phyloP scores from a whole-genome alignment of 148 eudicot species.

The Rhododendron griersonianum region DNA sequence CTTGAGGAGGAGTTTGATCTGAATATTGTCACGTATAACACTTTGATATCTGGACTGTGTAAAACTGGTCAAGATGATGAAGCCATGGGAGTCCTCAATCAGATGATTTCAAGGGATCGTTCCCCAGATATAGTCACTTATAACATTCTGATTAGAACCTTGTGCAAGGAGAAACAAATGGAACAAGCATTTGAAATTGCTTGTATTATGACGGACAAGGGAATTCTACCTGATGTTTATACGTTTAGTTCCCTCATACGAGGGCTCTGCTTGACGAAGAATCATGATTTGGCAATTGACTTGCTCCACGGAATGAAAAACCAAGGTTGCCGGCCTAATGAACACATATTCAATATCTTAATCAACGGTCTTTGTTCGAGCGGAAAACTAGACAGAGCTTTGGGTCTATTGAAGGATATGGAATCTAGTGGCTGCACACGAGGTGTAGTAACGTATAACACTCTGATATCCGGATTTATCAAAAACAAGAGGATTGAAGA shows the following conservation, averaged over 20 bases:
- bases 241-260: constrained; percentile 89
- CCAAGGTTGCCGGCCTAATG: constrained; percentile 81
- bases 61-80: constrained; percentile 65
- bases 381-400: constrained; percentile 60
- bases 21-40: constrained; percentile 61
- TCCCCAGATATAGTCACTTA: constrained; percentile 73
- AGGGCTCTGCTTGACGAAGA: constrained; percentile 70
- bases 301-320: constrained; percentile 67
- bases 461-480: neutral
- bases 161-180: constrained; percentile 81
- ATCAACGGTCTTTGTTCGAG: constrained; percentile 68
- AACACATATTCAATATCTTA: constrained; percentile 75
- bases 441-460: neutral
- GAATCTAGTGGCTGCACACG: constrained; percentile 49
- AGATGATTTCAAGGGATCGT: constrained; percentile 72
- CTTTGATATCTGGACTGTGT: constrained; percentile 76
- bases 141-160: constrained; percentile 68
- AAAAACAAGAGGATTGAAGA: constrained; percentile 20
- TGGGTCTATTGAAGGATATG: constrained; percentile 73
- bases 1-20: constrained; percentile 87
- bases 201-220: constrained; percentile 56
- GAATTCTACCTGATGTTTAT: constrained; percentile 72
- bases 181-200: constrained; percentile 80
- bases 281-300: constrained; percentile 52
- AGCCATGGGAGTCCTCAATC: constrained; percentile 78